Percentiles rank a stretch among this genome's conserved stretches.
These are phyloP conservation scores for Aspergillus biplanus DNA, from an alignment of 495 filamentous ascomycete genomes.

Conservation along the genomic window DNA sequence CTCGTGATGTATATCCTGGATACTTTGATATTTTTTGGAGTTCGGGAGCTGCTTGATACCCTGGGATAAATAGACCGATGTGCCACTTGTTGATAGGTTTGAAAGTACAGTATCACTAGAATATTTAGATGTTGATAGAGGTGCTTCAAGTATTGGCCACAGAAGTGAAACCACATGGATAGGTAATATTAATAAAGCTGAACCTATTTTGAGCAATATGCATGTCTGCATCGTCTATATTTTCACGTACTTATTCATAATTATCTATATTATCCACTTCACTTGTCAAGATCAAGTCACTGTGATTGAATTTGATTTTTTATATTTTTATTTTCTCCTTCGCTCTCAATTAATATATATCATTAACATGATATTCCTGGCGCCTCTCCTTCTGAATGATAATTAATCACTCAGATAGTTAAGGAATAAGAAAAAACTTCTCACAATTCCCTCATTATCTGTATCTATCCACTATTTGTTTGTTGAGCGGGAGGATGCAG, in stretches of 20 bases:
- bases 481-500: not conserved
- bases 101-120: slow-evolving; percentile 14
- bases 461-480: slow-evolving; percentile 18
- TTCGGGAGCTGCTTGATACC: slow-evolving; percentile 36
- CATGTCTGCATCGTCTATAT: too few species aligned
- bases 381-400: not conserved
- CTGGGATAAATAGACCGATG: slow-evolving; percentile 29
- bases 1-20: slow-evolving; percentile 6
- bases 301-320: too few species aligned
- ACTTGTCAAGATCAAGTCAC: too few species aligned
- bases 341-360: too few species aligned
- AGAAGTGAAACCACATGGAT: slow-evolving; percentile 5
- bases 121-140: slow-evolving; percentile 25
- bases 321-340: too few species aligned
- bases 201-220: too few species aligned
- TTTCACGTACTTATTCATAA: too few species aligned
- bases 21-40: slow-evolving; percentile 25
- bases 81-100: slow-evolving; percentile 18
- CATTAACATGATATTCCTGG: too few species aligned
- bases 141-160: slow-evolving; percentile 12
- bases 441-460: slow-evolving; percentile 13
- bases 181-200: not conserved
- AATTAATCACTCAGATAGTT: not conserved
- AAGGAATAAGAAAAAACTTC: not conserved
- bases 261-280: too few species aligned